These are phyloP conservation scores for Kurtzmaniella quercitrusa DNA, from an alignment of 1,139 yeast species.

Conservation along the genomic window DNA sequence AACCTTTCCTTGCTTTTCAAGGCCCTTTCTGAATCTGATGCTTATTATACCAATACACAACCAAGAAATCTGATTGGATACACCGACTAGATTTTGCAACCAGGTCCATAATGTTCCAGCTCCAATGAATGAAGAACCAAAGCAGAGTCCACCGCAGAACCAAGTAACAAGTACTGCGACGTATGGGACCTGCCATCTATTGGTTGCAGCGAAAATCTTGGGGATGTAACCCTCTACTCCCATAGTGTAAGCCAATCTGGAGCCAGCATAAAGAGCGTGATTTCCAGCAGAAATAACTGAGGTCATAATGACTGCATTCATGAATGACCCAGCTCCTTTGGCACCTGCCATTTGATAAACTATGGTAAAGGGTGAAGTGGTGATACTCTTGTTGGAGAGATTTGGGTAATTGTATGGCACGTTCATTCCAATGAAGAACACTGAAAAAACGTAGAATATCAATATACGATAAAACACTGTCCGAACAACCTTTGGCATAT, in stretches of 20 bases:
- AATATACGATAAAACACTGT: conserved; percentile 53
- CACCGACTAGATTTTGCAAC: conserved; percentile 42
- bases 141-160: conserved; percentile 39
- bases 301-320: conserved; percentile 43
- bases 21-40: conserved; percentile 37
- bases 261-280: conserved; percentile 42
- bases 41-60: conserved; percentile 37
- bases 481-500: conserved; percentile 54
- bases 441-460: conserved; percentile 35
- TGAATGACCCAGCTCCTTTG: conserved; percentile 40
- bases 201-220: conserved; percentile 28
- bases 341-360: conserved; percentile 53
- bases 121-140: conserved; percentile 41
- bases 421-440: conserved; percentile 44
- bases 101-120: conserved; percentile 43
- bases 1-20: conserved; percentile 31
- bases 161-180: conserved; percentile 39
- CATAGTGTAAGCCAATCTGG: conserved; percentile 37
- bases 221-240: conserved; percentile 41
- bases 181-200: conserved; percentile 35
- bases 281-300: conserved; percentile 46
- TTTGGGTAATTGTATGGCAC: conserved; percentile 39
- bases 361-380: conserved; percentile 64
- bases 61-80: conserved; percentile 42
- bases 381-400: conserved; percentile 34